phyloP scores from a whole-genome alignment of 2,329 filamentous ascomycete genomes.

The Xylariaceae sp. region DNA sequence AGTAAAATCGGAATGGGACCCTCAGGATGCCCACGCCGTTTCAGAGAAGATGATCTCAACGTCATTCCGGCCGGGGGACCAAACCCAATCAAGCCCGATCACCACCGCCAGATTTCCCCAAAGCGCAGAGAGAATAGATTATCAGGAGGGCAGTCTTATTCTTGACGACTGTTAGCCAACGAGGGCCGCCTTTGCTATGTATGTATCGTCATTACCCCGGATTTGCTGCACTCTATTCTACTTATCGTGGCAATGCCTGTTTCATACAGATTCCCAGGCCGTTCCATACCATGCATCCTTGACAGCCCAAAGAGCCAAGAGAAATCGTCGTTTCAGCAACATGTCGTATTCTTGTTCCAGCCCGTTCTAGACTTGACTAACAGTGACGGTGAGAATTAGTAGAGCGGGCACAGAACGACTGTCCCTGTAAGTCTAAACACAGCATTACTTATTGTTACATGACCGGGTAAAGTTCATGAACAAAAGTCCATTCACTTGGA shows the following conservation, averaged over 20 bases:
- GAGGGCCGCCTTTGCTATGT: background rate
- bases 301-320: no score
- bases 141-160: no score
- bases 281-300: no score
- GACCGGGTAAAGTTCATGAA: slow-evolving; percentile 18
- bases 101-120: background rate
- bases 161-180: background rate
- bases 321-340: no score
- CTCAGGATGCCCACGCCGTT: slow-evolving; percentile 6
- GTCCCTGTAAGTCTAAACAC: background rate
- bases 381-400: no score
- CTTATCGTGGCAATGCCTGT: background rate
- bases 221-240: background rate
- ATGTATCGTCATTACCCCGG: background rate
- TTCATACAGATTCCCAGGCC: background rate
- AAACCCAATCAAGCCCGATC: background rate
- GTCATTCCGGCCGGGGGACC: slow-evolving; percentile 13
- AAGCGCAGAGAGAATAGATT: background rate
- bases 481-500: slow-evolving; percentile 34
- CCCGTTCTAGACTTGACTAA: no score
- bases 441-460: slow-evolving; percentile 4
- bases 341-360: no score
- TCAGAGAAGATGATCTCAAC: slow-evolving; percentile 22
- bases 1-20: no score
- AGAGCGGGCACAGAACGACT: no score